A percentile compares a stretch with the other conserved stretches of the same genome.
Evolutionary conservation across 2,329 filamentous ascomycete genomes (phyloP).

Genomic region (Chaetomium sp.): DNA sequence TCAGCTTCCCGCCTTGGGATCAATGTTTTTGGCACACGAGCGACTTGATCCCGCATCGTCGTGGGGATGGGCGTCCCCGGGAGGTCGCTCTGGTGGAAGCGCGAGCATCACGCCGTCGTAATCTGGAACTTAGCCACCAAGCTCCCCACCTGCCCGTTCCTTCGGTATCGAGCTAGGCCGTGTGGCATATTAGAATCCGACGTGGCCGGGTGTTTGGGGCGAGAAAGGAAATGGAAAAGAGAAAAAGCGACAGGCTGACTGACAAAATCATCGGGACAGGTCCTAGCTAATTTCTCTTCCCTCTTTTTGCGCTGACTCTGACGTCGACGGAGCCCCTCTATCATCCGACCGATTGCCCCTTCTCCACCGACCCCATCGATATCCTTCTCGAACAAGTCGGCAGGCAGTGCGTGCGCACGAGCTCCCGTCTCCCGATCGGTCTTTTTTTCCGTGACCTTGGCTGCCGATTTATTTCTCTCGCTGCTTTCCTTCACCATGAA

Average conservation of each 20-base stretch:
- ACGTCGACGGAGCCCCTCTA: background rate
- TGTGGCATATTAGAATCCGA: constrained; percentile 16
- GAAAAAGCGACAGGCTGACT: background rate
- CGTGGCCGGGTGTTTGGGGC: constrained; percentile 14
- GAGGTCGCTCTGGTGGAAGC: constrained; percentile 9
- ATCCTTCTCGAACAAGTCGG: constrained; percentile 6
- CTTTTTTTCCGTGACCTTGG: constrained; percentile 1
- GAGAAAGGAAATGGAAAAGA: constrained; percentile 7
- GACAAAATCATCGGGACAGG: constrained; percentile 14
- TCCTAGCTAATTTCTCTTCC: constrained; percentile 3
- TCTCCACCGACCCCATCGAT: constrained; percentile 9
- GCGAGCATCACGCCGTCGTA: constrained; percentile 13
- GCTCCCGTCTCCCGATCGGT: constrained; percentile 1
- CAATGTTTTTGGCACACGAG: background rate
- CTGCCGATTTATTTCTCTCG: constrained; percentile 6
- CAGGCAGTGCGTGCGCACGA: constrained; percentile 8
- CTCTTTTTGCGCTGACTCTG: constrained; percentile 5
- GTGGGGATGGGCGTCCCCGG: background rate
- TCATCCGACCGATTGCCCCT: background rate
- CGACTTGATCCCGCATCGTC: background rate
- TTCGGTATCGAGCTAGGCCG: constrained; percentile 12
- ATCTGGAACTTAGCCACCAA: constrained; percentile 9
- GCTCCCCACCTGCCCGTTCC: constrained; percentile 10
- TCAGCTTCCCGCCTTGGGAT: no score
- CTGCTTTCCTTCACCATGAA: constrained; percentile 20